Base-by-base conservation (phyloP, 2,329 filamentous ascomycete genomes). In the Scortechinia acanthostroma region DNA sequence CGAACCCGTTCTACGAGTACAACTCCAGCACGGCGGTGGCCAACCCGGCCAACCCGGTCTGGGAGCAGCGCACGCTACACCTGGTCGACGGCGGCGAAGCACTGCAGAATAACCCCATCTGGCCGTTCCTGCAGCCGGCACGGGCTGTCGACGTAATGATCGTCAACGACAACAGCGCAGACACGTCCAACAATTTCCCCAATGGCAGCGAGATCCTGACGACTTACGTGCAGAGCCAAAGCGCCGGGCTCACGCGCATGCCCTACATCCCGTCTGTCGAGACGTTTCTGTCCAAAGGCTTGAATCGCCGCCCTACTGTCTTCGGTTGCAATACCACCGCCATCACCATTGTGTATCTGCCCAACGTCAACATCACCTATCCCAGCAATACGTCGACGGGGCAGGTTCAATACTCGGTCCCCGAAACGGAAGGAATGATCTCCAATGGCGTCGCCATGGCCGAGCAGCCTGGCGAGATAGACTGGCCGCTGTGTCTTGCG, bases 131-230 rank as follows among this genome's bases (percentile, higher is more conserved):
- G 51, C 69, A 74, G 45, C 62, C 65, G 43, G 52, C 65, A 4
- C 73, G 78, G 46, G 58, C 64, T 47, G 68, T 85, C 49, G 77
- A 83, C 56, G 74, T 85, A 44, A 70, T 86, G 55, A 73, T 85
- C 58, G 79, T 80, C 43, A 70, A 79, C 55, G 82, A 86, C 63
- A 80, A 78, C 44, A 75, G 72, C 3, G 79, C 77, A 52, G 81
- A 86, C 60, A 82, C 76, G 0, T 57, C 64, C 42, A 64, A 63
- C 54, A 62, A 65, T 59, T 84, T 74, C 70, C 80, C 80, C 51
- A 74, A 83, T 56, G 80, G 79, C 46, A 73, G 71, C 25, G 76
- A 77, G 44, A 60, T 81, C 45, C 66, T 70, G 46, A 72, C 74
- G 47, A 77, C 76, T 16, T 83, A 80, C 60, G 62, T 73, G 47